Evolutionary conservation across 768 basidiomycete genomes (phyloP), one percentile per base, ranked within the genome.

Genomic region (Boletus fagicola): DNA sequence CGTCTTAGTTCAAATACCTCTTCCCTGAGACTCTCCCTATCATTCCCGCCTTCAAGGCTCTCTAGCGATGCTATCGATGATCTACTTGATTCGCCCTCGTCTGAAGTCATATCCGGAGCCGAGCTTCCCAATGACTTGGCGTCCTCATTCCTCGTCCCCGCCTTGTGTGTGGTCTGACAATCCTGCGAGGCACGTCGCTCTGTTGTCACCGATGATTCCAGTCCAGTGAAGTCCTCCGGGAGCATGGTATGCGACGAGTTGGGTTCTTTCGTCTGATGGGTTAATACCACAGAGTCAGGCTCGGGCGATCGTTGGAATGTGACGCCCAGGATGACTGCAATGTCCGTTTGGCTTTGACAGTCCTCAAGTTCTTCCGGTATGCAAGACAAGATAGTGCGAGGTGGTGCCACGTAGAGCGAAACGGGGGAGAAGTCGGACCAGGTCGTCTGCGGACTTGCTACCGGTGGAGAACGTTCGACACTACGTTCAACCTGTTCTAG

Each of bases 1-100:
- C 78, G 74, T 60, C 73, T 74, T 45, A 81, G 70, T 58, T 82
- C 80, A 59, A 78, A 80, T 2, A 67, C 68, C 51, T 69, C 73
- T n/a, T 72, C 73, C 20, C 62, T 45, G 22, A 62, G 49, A 24
- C 71, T 64, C 38, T 56, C 60, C 39, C 40, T 52, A 9, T 64
- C 65, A 11, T 58, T 42, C 24, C 49, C 56, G 15, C 46, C 53
- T 33, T 60, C 62, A 3, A 60, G 47, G 51, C 71, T 70, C 47
- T 65, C 58, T 30, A 73, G 58, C 24, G 70, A 70, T 36, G 26
- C 49, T 20, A 39, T 58, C n/a, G 70, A 70, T 4, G 64, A 57
- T 48, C 66, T 62, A 33, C 57, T 64, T 4, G 70, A 66, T 18
- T 56, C 68, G 5, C 26, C 66, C 18, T 22, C 57, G n/a, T 69